Percentiles rank a stretch among this genome's conserved stretches.
phyloP scores from a whole-genome alignment of 1,284 basidiomycete species.

The Hortiboletus rubellus region DNA sequence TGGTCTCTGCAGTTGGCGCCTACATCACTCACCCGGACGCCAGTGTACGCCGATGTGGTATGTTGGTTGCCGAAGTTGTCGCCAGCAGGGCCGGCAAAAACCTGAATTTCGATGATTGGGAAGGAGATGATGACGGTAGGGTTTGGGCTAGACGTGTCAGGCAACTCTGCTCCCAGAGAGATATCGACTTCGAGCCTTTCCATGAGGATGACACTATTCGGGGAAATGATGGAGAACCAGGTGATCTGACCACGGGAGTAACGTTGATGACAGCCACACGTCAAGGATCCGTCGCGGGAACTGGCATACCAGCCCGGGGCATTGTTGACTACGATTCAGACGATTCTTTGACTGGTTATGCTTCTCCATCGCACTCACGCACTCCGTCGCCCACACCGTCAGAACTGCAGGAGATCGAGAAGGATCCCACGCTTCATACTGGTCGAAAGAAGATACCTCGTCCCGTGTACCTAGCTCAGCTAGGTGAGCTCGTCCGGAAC shows the following conservation, averaged over 20 bases:
- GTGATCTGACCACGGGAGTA: background rate
- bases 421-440: conserved; percentile 74
- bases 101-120: conserved; percentile 84
- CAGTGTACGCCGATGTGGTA: conserved; percentile 83
- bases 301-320: conserved; percentile 7
- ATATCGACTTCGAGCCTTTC: conserved; percentile 46
- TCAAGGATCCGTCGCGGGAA: background rate
- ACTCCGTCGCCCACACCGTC: conserved; percentile 77
- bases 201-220: conserved; percentile 3
- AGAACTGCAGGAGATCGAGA: conserved; percentile 80
- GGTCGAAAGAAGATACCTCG: conserved; percentile 64
- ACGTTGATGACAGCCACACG: background rate
- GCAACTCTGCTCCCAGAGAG: conserved; percentile 48
- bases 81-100: conserved; percentile 61
- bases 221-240: background rate
- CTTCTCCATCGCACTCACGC: conserved; percentile 65
- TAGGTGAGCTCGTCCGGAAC: conserved; percentile 67
- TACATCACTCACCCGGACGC: conserved; percentile 82
- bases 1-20: conserved; percentile 72
- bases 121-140: conserved; percentile 69
- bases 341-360: conserved; percentile 82
- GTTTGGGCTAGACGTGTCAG: conserved; percentile 65
- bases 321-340: conserved; percentile 66
- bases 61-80: conserved; percentile 87
- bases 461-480: conserved; percentile 83